Percentiles rank a stretch among this genome's conserved stretches.
Evolutionary conservation across 1,139 yeast genomes (phyloP).

Genomic region (Geotrichum fermentans): DNA sequence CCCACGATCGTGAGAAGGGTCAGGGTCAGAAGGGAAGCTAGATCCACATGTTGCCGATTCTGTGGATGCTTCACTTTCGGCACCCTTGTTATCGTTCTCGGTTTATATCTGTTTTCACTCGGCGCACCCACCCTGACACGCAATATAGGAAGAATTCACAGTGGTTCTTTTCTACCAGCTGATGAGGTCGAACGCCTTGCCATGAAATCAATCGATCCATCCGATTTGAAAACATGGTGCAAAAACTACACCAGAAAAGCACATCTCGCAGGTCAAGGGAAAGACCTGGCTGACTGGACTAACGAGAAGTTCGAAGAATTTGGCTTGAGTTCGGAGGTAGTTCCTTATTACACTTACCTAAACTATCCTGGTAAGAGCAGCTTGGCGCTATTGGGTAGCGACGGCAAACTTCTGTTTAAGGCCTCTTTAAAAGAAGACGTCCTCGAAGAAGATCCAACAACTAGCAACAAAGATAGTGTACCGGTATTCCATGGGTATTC

Average conservation of each 20-base stretch:
- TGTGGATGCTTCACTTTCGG: no score
- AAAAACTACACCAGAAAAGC: conserved; percentile 50
- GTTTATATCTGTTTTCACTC: no score
- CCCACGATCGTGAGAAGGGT: no score
- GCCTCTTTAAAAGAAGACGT: conserved; percentile 71
- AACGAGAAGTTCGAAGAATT: conserved; percentile 54
- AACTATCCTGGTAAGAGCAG: conserved; percentile 58
- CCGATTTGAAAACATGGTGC: conserved; percentile 31
- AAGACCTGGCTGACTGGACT: conserved; percentile 64
- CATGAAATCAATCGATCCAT: conserved; percentile 29
- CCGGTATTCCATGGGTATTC: conserved; percentile 66
- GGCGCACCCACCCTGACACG: no score
- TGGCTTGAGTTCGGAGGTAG: conserved; percentile 52
- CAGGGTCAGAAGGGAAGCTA: no score
- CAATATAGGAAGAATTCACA: no score
- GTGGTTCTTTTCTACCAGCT: conserved; percentile 26
- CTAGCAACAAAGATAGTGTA: conserved; percentile 47
- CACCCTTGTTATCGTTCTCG: no score
- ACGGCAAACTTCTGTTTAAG: conserved; percentile 44
- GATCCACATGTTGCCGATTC: no score
- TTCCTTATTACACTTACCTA: conserved; percentile 54
- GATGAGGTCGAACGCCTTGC: conserved; percentile 34
- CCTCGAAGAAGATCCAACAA: conserved; percentile 65
- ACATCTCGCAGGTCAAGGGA: conserved; percentile 70
- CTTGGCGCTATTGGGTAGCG: conserved; percentile 42